Evolutionary conservation across 371 early-diverging fungal genomes (phyloP).

Genomic region (Zychaea mexicana): DNA sequence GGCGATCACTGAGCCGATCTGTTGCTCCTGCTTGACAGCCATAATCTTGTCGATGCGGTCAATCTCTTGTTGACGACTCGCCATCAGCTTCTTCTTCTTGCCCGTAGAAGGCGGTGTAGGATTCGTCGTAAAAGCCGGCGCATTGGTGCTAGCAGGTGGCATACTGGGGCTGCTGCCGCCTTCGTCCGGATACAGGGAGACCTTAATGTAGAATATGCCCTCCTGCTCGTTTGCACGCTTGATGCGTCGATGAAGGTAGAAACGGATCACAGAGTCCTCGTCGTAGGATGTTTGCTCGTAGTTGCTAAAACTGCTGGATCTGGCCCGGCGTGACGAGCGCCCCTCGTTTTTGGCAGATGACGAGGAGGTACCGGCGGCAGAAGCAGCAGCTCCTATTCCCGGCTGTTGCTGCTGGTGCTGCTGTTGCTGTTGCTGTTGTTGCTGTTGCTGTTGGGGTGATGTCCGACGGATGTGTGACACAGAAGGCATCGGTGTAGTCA

Average conservation of each 20-base stretch:
- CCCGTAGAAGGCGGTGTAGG: constrained; percentile 13
- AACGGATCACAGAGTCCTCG: constrained; percentile 45
- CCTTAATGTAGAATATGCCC: constrained; percentile 44
- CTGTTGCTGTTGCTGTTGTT: constrained; percentile 6
- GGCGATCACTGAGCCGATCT: constrained; percentile 40
- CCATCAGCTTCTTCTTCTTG: constrained; percentile 25
- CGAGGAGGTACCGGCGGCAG: constrained; percentile 1
- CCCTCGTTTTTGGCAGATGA: background rate
- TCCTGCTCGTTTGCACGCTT: constrained; percentile 41
- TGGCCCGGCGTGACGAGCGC: constrained; percentile 17
- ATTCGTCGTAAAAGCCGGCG: constrained; percentile 12
- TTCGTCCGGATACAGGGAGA: constrained; percentile 44
- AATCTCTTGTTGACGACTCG: constrained; percentile 25
- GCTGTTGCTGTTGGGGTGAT: constrained; percentile 21
- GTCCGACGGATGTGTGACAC: constrained; percentile 31
- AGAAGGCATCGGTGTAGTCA: constrained; percentile 64
- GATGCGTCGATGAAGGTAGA: constrained; percentile 48
- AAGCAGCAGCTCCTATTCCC: constrained; percentile 1
- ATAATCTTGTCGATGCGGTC: constrained; percentile 58
- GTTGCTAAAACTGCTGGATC: constrained; percentile 50
- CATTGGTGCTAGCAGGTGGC: background rate
- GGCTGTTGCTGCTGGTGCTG: constrained; percentile 8
- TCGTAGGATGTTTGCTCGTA: constrained; percentile 45
- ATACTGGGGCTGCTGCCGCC: background rate
- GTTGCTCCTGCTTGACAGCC: constrained; percentile 34